These are phyloP conservation scores for Acanthochlamys bracteata DNA, from an alignment of 106 monocot species.

Conservation along the genomic window DNA sequence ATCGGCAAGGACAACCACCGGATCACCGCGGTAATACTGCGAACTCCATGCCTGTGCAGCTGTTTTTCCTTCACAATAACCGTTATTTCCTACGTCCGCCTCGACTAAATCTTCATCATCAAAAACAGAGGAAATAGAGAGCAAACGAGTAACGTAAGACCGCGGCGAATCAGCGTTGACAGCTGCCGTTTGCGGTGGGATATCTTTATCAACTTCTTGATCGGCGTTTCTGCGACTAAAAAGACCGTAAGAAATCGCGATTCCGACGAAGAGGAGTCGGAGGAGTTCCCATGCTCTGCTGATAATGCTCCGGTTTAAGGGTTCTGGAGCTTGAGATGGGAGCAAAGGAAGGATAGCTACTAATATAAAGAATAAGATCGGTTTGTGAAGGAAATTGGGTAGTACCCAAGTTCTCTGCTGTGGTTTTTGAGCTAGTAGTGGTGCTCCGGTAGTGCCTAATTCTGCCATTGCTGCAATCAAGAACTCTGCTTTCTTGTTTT, in stretches of 20 bases:
- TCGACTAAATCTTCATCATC: slow-evolving; percentile 20
- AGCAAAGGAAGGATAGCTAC: slow-evolving; percentile 42
- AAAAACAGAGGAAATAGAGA: slow-evolving; percentile 25
- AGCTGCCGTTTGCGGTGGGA: background rate
- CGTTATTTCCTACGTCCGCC: background rate
- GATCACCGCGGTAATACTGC: slow-evolving; percentile 27
- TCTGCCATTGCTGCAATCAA: slow-evolving; percentile 36
- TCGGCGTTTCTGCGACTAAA: slow-evolving; percentile 60
- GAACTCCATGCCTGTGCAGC: slow-evolving; percentile 47
- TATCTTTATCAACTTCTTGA: slow-evolving; percentile 19
- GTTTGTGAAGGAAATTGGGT: slow-evolving; percentile 34
- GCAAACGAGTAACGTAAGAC: slow-evolving; percentile 16
- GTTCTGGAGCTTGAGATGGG: slow-evolving; percentile 55
- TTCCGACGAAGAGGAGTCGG: slow-evolving; percentile 75
- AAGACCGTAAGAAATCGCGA: slow-evolving; percentile 79
- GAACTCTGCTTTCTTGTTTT: background rate
- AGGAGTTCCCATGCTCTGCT: slow-evolving; percentile 65
- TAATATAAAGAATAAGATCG: slow-evolving; percentile 31
- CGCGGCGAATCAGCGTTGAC: background rate
- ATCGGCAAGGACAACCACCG: slow-evolving; percentile 23
- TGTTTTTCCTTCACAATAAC: background rate
- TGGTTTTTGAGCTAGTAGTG: background rate
- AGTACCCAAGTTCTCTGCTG: slow-evolving; percentile 4
- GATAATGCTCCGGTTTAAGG: slow-evolving; percentile 36
- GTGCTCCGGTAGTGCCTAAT: slow-evolving; percentile 2